Conservation (phyloP, 2,329 filamentous ascomycete genomes). For the Didymellaceae sp. region DNA sequence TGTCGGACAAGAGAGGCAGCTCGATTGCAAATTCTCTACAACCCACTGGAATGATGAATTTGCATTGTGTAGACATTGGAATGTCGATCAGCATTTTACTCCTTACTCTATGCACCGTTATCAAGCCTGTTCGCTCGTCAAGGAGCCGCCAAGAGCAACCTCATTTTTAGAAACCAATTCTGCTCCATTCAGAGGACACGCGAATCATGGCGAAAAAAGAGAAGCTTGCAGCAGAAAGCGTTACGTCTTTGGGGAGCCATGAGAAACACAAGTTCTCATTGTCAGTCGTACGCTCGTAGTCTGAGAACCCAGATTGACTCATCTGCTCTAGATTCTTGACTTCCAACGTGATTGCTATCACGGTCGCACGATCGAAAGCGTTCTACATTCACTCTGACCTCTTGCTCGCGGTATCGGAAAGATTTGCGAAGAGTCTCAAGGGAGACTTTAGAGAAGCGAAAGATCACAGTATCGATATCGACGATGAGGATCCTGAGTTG, state of each 20-base stretch:
- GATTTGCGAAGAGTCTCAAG: conserved; percentile 16
- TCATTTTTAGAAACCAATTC: too few species aligned
- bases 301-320: conserved; percentile 3
- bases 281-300: not conserved
- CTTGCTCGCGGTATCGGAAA: conserved; percentile 21
- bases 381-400: conserved; percentile 26
- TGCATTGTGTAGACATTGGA: too few species aligned
- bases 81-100: too few species aligned
- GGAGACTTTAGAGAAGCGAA: conserved; percentile 22
- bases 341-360: conserved; percentile 16
- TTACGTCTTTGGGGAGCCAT: not conserved
- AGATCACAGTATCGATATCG: conserved; percentile 15
- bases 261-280: conserved; percentile 2
- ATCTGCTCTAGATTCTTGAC: conserved; percentile 1
- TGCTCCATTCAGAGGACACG: too few species aligned
- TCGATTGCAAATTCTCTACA: too few species aligned
- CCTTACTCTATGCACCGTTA: too few species aligned
- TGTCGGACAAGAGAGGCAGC: too few species aligned
- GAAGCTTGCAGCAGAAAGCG: not conserved
- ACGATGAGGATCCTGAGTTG: conserved; percentile 27
- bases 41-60: too few species aligned
- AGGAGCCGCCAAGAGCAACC: too few species aligned
- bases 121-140: too few species aligned
- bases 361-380: conserved; percentile 16
- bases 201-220: not conserved